Conservation (phyloP, 768 basidiomycete genomes). For the Cystobasidium onofrii region DNA sequence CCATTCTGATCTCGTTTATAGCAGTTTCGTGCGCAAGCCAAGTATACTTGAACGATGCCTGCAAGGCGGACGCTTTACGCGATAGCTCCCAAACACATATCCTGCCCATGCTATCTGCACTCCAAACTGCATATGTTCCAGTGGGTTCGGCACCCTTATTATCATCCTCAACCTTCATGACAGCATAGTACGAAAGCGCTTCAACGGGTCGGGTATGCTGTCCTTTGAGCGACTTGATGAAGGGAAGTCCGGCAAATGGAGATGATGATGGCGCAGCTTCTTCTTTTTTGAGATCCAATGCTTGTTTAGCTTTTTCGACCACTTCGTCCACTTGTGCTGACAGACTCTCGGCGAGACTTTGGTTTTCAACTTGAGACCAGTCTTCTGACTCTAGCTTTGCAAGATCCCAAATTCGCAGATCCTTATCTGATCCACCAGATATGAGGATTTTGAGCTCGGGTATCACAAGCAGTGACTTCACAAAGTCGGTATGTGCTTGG, state of each 20-base stretch:
- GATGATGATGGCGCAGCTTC: background rate
- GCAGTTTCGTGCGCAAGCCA: constrained; percentile 69
- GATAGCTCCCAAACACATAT: constrained; percentile 70
- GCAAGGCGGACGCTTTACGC: constrained; percentile 52
- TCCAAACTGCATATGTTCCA: constrained; percentile 53
- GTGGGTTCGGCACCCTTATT: constrained; percentile 4
- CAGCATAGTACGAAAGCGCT: constrained; percentile 56
- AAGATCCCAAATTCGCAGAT: constrained; percentile 72
- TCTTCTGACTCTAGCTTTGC: constrained; percentile 43
- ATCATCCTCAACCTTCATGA: constrained; percentile 39
- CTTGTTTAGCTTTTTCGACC: background rate
- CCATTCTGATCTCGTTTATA: constrained; percentile 58
- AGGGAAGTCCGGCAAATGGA: constrained; percentile 37
- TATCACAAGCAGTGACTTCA: constrained; percentile 72
- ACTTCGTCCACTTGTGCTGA: background rate
- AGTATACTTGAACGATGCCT: constrained; percentile 51
- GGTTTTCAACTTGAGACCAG: background rate
- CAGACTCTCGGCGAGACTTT: background rate
- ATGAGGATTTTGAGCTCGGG: constrained; percentile 61
- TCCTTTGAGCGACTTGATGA: constrained; percentile 63
- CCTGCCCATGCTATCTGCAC: constrained; percentile 85
- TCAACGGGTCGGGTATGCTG: constrained; percentile 78
- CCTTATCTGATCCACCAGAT: constrained; percentile 84
- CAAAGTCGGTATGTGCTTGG: constrained; percentile 73
- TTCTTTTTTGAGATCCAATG: background rate